A percentile compares a stretch with the other conserved stretches of the same genome.
These are phyloP conservation scores for Thalassiosira sp. DNA, from an alignment of 352 stramenopile genomes.

Conservation along the genomic window DNA sequence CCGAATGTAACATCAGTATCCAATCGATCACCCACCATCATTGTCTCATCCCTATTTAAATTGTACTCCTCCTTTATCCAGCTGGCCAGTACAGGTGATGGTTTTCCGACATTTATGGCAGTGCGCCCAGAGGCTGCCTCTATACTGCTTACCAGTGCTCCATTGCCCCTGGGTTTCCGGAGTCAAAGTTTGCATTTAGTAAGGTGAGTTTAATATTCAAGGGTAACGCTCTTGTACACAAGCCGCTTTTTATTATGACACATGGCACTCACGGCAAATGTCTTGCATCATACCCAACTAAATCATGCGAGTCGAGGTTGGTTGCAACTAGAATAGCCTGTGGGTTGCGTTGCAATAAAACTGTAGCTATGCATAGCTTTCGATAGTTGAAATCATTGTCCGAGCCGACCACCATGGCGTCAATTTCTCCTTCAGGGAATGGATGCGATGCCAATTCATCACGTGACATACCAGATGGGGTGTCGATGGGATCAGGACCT, in stretches of 20 bases:
- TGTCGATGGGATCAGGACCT: slow-evolving; percentile 31
- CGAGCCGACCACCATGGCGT: slow-evolving; percentile 80
- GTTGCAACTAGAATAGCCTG: slow-evolving; percentile 77
- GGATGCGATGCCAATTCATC: slow-evolving; percentile 67
- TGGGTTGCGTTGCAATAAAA: slow-evolving; percentile 74
- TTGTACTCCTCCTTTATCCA: slow-evolving; percentile 57
- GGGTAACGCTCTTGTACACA: not conserved
- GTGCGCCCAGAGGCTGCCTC: slow-evolving; percentile 60
- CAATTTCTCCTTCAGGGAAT: slow-evolving; percentile 65
- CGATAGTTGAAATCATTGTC: slow-evolving; percentile 80
- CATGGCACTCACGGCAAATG: slow-evolving; percentile 56
- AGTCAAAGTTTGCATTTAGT: not conserved
- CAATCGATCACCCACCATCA: slow-evolving; percentile 84
- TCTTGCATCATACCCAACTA: slow-evolving; percentile 67
- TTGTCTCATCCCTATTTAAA: slow-evolving; percentile 54
- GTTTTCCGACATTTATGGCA: slow-evolving; percentile 82
- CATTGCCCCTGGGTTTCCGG: slow-evolving; percentile 55
- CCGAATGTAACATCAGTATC: slow-evolving; percentile 85
- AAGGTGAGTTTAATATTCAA: slow-evolving; percentile 7
- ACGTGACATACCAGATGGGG: slow-evolving; percentile 60
- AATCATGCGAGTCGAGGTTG: slow-evolving; percentile 81
- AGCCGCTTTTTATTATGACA: not conserved
- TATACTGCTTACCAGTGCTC: slow-evolving; percentile 71
- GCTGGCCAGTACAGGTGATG: slow-evolving; percentile 58
- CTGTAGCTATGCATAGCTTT: slow-evolving; percentile 80